phyloP scores from a whole-genome alignment of 495 filamentous ascomycete species.

The Aspergillus bridgeri region DNA sequence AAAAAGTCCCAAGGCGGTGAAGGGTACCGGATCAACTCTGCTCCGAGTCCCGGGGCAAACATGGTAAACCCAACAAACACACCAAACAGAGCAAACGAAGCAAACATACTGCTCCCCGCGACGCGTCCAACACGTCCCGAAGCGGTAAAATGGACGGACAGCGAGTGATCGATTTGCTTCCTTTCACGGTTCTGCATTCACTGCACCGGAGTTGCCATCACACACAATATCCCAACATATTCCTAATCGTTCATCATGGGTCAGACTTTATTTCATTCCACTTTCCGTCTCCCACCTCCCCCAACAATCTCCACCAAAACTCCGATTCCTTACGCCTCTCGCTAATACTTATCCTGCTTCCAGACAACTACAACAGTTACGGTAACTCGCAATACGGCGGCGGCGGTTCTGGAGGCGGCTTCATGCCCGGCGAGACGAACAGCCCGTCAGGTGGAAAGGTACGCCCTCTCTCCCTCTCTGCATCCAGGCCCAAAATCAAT shows the following conservation, averaged over 20 bases:
- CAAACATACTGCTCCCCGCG: slow-evolving; percentile 34
- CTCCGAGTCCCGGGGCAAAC: slow-evolving; percentile 6
- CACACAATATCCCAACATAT: neutral
- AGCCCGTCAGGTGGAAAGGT: slow-evolving; percentile 47
- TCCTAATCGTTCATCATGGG: neutral
- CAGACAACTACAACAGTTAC: slow-evolving; percentile 43
- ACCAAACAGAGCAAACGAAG: too few relatives aligned
- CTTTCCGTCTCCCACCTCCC: neutral
- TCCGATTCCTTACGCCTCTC: too few relatives aligned
- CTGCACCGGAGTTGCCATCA: neutral
- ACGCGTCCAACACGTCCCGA: slow-evolving; percentile 45
- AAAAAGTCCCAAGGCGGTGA: slow-evolving; percentile 37
- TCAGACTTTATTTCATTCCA: too few relatives aligned
- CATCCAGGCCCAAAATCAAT: neutral
- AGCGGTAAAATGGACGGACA: slow-evolving; percentile 38
- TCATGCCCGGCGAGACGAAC: slow-evolving; percentile 53
- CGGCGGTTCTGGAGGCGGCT: slow-evolving; percentile 66
- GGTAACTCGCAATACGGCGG: slow-evolving; percentile 38
- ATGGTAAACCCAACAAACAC: too few relatives aligned
- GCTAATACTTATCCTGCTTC: neutral
- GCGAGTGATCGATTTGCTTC: neutral
- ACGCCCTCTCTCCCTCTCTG: neutral
- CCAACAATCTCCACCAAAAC: neutral
- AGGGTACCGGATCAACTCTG: slow-evolving; percentile 21
- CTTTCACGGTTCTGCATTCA: neutral